Conservation (phyloP, 768 basidiomycete genomes). For the Strobilomyces confusus region DNA sequence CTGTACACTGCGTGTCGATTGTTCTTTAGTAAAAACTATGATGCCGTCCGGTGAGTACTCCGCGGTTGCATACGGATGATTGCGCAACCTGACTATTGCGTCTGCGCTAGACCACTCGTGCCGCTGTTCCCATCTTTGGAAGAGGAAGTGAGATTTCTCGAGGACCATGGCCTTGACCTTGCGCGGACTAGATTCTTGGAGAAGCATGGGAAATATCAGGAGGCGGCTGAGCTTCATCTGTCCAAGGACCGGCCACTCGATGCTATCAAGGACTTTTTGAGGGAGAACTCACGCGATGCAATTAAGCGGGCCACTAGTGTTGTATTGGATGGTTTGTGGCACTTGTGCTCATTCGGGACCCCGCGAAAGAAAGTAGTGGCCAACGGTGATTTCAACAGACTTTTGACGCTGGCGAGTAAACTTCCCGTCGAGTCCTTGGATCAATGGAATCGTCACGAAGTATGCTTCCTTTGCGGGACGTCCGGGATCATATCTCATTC, state of each 20-base stretch:
- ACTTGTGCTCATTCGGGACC: conserved; percentile 38
- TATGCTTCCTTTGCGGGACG: neutral
- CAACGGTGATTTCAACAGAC: conserved; percentile 4
- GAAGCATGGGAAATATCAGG: conserved; percentile 36
- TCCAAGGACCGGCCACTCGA: conserved; percentile 43
- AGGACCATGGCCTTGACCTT: conserved; percentile 48
- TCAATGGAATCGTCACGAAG: conserved; percentile 7
- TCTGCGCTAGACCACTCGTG: conserved; percentile 39
- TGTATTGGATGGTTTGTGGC: conserved; percentile 46
- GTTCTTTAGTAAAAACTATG: conserved; percentile 37
- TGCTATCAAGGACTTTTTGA: conserved; percentile 45
- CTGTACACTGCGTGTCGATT: conserved; percentile 44
- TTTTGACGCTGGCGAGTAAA: conserved; percentile 26
- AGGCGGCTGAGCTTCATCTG: conserved; percentile 52
- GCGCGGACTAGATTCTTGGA: conserved; percentile 45
- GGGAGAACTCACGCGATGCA: conserved; percentile 30
- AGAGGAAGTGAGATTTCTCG: conserved; percentile 54
- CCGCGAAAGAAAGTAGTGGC: neutral
- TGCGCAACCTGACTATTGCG: neutral
- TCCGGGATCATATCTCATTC: neutral
- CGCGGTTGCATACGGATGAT: neutral
- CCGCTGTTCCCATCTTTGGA: conserved; percentile 48
- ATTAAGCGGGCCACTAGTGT: conserved; percentile 34
- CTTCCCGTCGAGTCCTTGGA: conserved; percentile 8
- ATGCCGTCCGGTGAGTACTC: conserved; percentile 15